Evolutionary conservation across 441 rosid species (phyloP), one percentile per base, ranked within the genome.

Genomic region (Gossypium schwendimanii): DNA sequence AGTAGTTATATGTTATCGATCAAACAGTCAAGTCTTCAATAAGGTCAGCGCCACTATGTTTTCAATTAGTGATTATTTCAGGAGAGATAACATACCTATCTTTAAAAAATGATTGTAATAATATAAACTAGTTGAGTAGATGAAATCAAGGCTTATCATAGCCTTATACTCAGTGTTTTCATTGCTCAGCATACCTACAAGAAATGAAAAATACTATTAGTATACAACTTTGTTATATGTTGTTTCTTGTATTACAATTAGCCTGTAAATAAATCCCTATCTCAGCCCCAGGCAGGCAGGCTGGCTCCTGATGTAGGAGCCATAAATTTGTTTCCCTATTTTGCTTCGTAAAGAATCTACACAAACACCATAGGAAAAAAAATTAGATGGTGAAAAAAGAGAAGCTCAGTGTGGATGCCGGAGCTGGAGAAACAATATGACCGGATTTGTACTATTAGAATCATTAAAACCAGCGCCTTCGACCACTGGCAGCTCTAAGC

Each of bases 381-480:
- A 26, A 28, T 1, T 6, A 21, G 41, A 21, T 14, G 6, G 63
- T 20, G 63, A 33, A 73, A 9, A 21, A 57, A 3, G 31, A 36
- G 41, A 55, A 59, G 14, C 18, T 10, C 39, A 17, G 28, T 23
- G 54, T 17, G 12, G 20, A 36, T 36, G 24, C 2, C 18, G 41
- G 20, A 26, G 59, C 66, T 6, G 6, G 73, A 57, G 60, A 68
- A 24, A 71, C 26, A 58, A 17, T 2, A 7, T 0, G 55, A 28
- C 7, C 2, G 7, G 49, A 23, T 10, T 21, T 6, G 10, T 4
- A 4, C 17, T 49, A 60, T 41, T 26, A 9, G 53, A 61, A 17
- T 83, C 80, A 83, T 39, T 54, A 68, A 63, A 81, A 73, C 84
- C 90, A 78, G 24, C 71, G 78, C 61, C 64, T 77, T 79, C 76